Percentiles rank a stretch among this genome's conserved stretches.
Conservation (phyloP, 75 land plant genomes). For the Sequoiadendron giganteum region DNA sequence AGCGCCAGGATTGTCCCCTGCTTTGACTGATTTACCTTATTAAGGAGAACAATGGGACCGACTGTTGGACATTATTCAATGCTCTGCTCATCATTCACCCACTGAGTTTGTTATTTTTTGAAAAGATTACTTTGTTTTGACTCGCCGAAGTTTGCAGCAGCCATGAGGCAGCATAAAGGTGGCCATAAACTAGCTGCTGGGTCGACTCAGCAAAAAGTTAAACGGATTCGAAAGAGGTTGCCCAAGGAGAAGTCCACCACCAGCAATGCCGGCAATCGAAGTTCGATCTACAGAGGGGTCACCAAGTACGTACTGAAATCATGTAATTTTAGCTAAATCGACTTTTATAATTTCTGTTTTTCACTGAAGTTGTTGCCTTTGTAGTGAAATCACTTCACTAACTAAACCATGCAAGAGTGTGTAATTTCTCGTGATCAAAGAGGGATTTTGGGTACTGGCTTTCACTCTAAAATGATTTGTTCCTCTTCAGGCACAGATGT, state of each 20-base stretch:
- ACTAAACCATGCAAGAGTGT: too few species aligned
- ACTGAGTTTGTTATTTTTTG: not conserved
- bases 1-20: not conserved
- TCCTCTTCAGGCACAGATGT: slow-evolving; percentile 49
- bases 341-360: too few species aligned
- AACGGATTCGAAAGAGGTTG: not conserved
- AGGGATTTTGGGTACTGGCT: too few species aligned
- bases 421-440: too few species aligned
- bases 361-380: too few species aligned
- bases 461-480: not conserved
- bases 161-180: not conserved
- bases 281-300: slow-evolving; percentile 4
- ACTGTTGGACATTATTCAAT: not conserved
- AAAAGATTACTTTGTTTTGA: not conserved
- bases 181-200: not conserved
- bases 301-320: not conserved
- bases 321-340: too few species aligned
- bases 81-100: not conserved
- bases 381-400: too few species aligned
- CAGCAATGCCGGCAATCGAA: not conserved
- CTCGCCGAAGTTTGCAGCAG: not conserved
- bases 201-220: not conserved
- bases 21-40: not conserved
- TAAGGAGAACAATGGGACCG: not conserved
- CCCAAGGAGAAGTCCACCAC: not conserved